These are phyloP conservation scores for Triangularia verruculosa DNA, from an alignment of 2,329 filamentous ascomycete genomes.

Conservation along the genomic window DNA sequence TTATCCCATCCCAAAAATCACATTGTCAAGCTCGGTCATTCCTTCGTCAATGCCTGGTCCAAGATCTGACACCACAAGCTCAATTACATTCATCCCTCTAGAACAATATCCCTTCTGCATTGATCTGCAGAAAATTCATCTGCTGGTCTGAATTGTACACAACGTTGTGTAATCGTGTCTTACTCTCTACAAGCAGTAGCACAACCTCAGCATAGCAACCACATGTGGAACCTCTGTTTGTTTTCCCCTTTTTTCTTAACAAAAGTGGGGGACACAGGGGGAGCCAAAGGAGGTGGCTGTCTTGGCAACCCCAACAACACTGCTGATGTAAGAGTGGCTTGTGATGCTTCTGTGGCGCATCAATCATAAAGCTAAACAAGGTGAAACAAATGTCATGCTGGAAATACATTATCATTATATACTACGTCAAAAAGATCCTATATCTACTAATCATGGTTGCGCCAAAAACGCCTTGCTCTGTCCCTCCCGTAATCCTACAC, in stretches of 20 bases:
- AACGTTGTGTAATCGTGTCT: neutral
- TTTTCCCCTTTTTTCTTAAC: neutral
- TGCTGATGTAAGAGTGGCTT: neutral
- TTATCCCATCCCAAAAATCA: neutral
- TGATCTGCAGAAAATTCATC: neutral
- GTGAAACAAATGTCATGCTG: neutral
- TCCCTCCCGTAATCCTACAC: neutral
- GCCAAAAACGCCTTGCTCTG: neutral
- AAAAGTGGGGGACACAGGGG: neutral
- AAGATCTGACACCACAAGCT: neutral
- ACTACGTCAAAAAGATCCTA: neutral
- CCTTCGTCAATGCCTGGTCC: neutral
- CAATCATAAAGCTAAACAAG: neutral
- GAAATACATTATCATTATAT: slow-evolving; percentile 1
- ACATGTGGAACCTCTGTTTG: neutral
- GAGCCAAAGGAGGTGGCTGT: neutral
- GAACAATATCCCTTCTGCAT: neutral
- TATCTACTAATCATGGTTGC: neutral
- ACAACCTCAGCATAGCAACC: neutral
- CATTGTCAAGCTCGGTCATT: neutral
- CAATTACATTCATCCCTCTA: neutral
- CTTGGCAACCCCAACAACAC: neutral
- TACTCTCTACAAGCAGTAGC: neutral
- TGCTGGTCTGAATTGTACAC: neutral
- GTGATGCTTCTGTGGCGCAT: neutral